Conservation (phyloP, 495 filamentous ascomycete species). For the Bacidia rubella region DNA sequence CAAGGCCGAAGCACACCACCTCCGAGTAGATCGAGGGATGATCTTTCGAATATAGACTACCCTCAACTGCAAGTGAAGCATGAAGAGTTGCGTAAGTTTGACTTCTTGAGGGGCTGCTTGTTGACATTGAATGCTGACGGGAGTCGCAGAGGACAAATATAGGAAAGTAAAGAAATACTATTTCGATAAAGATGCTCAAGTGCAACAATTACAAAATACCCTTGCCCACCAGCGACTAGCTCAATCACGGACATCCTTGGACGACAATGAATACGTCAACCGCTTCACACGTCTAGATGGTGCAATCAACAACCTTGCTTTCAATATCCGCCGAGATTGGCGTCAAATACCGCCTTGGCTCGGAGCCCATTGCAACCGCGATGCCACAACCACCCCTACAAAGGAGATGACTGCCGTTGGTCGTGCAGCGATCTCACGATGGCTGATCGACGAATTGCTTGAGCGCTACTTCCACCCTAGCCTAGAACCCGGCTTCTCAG, state of each 20-base stretch:
- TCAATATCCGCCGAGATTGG: slow-evolving; percentile 93
- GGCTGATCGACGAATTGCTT: slow-evolving; percentile 86
- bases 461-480: slow-evolving; percentile 84
- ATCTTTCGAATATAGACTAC: slow-evolving; percentile 37
- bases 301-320: slow-evolving; percentile 86
- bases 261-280: slow-evolving; percentile 87
- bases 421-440: slow-evolving; percentile 76
- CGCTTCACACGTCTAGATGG: slow-evolving; percentile 89
- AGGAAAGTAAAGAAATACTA: slow-evolving; percentile 96
- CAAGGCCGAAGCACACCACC: slow-evolving; percentile 50
- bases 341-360: slow-evolving; percentile 67
- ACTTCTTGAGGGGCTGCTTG: neutral
- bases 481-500: slow-evolving; percentile 59
- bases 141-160: slow-evolving; percentile 67
- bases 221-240: slow-evolving; percentile 91
- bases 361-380: slow-evolving; percentile 59
- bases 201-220: slow-evolving; percentile 90
- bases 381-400: slow-evolving; percentile 66
- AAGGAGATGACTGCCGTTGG: slow-evolving; percentile 96
- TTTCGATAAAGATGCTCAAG: slow-evolving; percentile 87
- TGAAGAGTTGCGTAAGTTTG: slow-evolving; percentile 52
- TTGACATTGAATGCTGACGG: slow-evolving; percentile 2
- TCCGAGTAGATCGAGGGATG: slow-evolving; percentile 36
- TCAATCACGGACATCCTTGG: slow-evolving; percentile 84
- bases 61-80: slow-evolving; percentile 33